These are phyloP conservation scores for Phoenix dactylifera DNA, from an alignment of 176 grass and related monocot species.

Conservation along the genomic window DNA sequence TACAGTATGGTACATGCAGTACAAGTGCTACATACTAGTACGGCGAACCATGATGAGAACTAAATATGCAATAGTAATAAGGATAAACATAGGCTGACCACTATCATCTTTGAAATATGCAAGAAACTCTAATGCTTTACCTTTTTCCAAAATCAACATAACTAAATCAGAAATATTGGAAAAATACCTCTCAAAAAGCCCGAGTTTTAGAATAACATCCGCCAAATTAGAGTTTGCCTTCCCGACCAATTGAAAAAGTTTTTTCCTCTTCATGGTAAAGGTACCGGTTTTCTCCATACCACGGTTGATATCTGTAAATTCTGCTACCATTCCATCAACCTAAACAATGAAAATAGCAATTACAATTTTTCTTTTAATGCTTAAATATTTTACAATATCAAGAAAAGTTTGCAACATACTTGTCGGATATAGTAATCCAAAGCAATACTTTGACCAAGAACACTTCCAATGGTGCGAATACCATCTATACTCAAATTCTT, in stretches of 20 bases:
- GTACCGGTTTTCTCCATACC: constrained; percentile 97
- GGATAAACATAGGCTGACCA: too few relatives aligned
- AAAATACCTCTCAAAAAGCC: constrained; percentile 88
- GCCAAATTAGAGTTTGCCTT: constrained; percentile 98
- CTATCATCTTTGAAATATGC: too few relatives aligned
- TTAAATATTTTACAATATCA: background rate
- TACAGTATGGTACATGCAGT: too few relatives aligned
- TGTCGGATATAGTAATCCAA: constrained; percentile 96
- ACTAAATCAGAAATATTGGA: background rate
- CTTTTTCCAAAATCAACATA: background rate
- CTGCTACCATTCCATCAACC: constrained; percentile 98
- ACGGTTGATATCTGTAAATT: constrained; percentile 95
- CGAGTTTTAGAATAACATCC: constrained; percentile 98
- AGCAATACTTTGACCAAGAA: constrained; percentile 98
- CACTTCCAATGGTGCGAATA: constrained; percentile 95
- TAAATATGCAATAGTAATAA: too few relatives aligned
- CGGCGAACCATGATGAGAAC: too few relatives aligned
- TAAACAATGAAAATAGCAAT: constrained; percentile 10
- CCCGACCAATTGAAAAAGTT: constrained; percentile 97
- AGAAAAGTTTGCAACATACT: constrained; percentile 31
- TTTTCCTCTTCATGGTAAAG: constrained; percentile 98
- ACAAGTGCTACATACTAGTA: too few relatives aligned
- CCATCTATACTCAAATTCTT: constrained; percentile 89
- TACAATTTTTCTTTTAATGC: background rate
- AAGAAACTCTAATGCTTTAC: too few relatives aligned